phyloP scores from a whole-genome alignment of 139 green algal genomes.

The Bryopsis sp. region DNA sequence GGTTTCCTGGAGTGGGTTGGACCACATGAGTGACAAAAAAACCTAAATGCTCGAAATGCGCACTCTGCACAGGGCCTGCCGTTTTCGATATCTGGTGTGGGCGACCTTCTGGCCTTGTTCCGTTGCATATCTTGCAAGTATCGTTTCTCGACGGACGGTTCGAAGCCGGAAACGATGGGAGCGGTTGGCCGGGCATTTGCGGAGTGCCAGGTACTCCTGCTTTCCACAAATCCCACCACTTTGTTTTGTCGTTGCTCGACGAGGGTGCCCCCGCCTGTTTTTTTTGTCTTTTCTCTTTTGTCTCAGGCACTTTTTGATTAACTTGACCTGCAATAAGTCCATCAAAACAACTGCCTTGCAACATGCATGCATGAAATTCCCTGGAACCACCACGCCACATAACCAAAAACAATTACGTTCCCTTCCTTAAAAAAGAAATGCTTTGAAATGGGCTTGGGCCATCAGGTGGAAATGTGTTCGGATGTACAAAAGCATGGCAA shows the following conservation, averaged over 20 bases:
- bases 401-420: not conserved
- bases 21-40: too few species aligned
- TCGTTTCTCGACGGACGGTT: slow-evolving; percentile 59
- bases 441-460: not conserved
- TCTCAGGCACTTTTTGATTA: too few species aligned
- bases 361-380: too few species aligned
- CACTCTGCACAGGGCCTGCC: slow-evolving; percentile 59
- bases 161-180: slow-evolving; percentile 55
- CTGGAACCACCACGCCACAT: too few species aligned
- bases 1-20: too few species aligned
- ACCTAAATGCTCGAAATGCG: too few species aligned
- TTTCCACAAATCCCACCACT: not conserved
- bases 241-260: not conserved
- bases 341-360: too few species aligned
- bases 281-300: too few species aligned
- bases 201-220: slow-evolving; percentile 23
- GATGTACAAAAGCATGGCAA: slow-evolving; percentile 72
- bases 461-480: slow-evolving; percentile 66
- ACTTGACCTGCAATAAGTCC: too few species aligned
- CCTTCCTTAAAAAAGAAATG: not conserved
- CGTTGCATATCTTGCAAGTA: slow-evolving; percentile 78
- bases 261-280: too few species aligned
- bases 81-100: slow-evolving; percentile 60
- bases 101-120: slow-evolving; percentile 75
- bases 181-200: slow-evolving; percentile 49